Evolutionary conservation across 129 eudicot genomes (phyloP), one percentile per base, ranked within the genome.

Genomic region (Artemisia argyi): DNA sequence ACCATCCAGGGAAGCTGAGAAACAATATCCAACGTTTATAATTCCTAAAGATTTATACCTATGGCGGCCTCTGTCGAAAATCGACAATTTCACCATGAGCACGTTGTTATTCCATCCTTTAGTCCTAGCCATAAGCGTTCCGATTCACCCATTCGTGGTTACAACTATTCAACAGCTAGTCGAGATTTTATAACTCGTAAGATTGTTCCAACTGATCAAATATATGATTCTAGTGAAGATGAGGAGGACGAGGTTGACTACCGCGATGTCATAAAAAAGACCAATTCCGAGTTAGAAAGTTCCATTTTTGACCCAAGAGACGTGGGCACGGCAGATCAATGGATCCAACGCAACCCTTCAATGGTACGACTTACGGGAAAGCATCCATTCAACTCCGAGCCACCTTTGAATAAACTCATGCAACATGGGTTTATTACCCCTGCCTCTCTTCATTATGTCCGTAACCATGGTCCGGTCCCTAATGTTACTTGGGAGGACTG

Each of bases 401-500:
- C 99, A 2, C 94, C 99, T 15, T 66, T 95, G 73, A 63, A 76
- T 15, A 91, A 91, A 53, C 92, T 95, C 78, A 95, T 95, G 99
- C 86, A 90, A 68, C 88, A 90, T 73, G 99, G 99, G n/a, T 95
- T 95, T 80, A 85, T 95, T 9, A 95, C 99, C 14, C 97, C 97
- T 1, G 94, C 85, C 16, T 96, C 97, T 0, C 85, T 95, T 59
- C 99, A 95, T 66, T 95, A 90, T 73, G 99, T 95, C 20, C 91
- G 97, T 6, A 94, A 90, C 84, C 98, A 94, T 58, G 98, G 98
- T 2, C 58, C 82, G 0, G 98, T 94, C 42, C 99, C 99, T 1
- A 73, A 76, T 11, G 85, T 86, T 10, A 18, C 59, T 0, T 90
- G 91, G 89, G 86, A 79, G 0, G 88, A 79, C 5, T 95, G 99